phyloP scores from a whole-genome alignment of 2,329 filamentous ascomycete genomes.

The Fusarium domesticum region DNA sequence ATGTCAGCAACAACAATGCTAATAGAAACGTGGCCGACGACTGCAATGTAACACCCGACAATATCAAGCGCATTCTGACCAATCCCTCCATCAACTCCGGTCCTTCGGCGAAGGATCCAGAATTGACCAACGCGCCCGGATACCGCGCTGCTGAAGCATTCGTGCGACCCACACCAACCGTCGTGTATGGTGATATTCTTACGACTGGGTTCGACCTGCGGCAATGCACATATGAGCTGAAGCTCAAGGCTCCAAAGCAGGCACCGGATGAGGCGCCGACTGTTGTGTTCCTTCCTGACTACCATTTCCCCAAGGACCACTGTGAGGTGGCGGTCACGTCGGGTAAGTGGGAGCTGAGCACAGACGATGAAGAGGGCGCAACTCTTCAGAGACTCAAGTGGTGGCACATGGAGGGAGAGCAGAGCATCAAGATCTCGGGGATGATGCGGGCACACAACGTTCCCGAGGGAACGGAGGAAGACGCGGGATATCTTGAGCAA shows the following conservation, averaged over 20 bases:
- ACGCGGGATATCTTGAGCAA: conserved; percentile 75
- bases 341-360: conserved; percentile 85
- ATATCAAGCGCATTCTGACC: conserved; percentile 70
- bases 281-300: conserved; percentile 81
- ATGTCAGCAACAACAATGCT: conserved; percentile 6
- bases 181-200: conserved; percentile 67
- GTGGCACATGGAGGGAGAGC: conserved; percentile 89
- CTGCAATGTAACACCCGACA: conserved; percentile 66
- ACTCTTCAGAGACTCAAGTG: conserved; percentile 76
- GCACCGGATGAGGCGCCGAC: conserved; percentile 67
- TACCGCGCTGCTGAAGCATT: conserved; percentile 91
- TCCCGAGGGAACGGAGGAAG: conserved; percentile 60
- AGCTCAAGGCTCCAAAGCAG: conserved; percentile 58
- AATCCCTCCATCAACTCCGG: conserved; percentile 63
- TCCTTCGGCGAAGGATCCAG: conserved; percentile 50
- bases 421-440: conserved; percentile 74
- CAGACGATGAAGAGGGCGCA: conserved; percentile 66
- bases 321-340: conserved; percentile 73
- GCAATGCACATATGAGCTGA: conserved; percentile 72
- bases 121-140: conserved; percentile 63
- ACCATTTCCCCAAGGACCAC: conserved; percentile 78
- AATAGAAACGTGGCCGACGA: conserved; percentile 49
- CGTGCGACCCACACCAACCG: conserved; percentile 77
- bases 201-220: conserved; percentile 79
- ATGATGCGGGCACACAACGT: conserved; percentile 62